Percentiles rank a stretch among this genome's conserved stretches.
Conservation (phyloP, 2,329 filamentous ascomycete species). For the Stachybotrys elegans region DNA sequence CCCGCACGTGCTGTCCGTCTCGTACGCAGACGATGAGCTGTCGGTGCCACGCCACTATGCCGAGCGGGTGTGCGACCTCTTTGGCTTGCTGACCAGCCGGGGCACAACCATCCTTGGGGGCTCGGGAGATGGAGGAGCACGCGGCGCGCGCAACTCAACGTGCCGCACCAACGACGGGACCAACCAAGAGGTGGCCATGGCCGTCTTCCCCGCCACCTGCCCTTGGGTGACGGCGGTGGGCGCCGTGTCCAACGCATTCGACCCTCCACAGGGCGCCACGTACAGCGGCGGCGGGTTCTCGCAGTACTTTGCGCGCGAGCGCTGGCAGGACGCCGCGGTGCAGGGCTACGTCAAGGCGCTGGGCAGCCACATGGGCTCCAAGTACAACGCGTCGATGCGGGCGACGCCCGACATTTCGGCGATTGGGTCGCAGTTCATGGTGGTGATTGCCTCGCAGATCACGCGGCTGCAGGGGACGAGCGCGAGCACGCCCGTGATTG, state of each 20-base stretch:
- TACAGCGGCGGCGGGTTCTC: conserved; percentile 50
- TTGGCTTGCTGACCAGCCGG: conserved; percentile 47
- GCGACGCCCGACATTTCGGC: conserved; percentile 48
- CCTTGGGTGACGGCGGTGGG: conserved; percentile 66
- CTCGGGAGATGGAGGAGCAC: conserved; percentile 46
- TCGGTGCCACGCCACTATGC: conserved; percentile 48
- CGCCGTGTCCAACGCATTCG: conserved; percentile 39
- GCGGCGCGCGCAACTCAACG: conserved; percentile 37
- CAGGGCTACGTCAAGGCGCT: conserved; percentile 34
- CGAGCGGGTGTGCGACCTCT: conserved; percentile 44
- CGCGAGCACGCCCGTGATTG: conserved; percentile 50
- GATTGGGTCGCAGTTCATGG: conserved; percentile 53
- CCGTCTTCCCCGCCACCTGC: conserved; percentile 62
- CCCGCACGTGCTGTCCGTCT: conserved; percentile 53
- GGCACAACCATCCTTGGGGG: conserved; percentile 46
- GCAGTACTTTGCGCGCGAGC: conserved; percentile 39
- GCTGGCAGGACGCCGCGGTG: conserved; percentile 40
- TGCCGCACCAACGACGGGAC: conserved; percentile 57
- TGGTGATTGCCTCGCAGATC: conserved; percentile 23
- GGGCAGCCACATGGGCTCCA: conserved; percentile 34
- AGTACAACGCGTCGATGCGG: conserved; percentile 41
- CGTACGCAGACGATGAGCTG: conserved; percentile 55
- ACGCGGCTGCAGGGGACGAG: conserved; percentile 37
- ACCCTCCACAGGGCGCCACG: conserved; percentile 34
- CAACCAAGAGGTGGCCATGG: conserved; percentile 49